These are phyloP conservation scores for Yamadazyma kanchanaburiensis DNA, from an alignment of 1,139 yeast species.

Conservation along the genomic window DNA sequence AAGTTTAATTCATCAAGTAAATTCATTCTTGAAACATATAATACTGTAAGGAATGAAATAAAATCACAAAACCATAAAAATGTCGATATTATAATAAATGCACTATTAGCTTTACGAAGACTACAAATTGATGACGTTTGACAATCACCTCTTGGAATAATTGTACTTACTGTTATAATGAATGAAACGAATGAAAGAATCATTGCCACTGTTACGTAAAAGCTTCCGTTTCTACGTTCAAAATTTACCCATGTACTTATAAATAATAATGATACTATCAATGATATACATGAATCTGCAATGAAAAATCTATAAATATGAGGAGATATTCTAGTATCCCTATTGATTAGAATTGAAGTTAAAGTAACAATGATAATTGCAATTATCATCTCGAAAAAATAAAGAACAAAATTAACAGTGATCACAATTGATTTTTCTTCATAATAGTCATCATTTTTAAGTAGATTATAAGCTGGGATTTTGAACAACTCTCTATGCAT, in stretches of 20 bases:
- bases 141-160: slow-evolving; percentile 23
- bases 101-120: slow-evolving; percentile 35
- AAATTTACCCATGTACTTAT: slow-evolving; percentile 34
- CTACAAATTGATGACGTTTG: slow-evolving; percentile 21
- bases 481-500: slow-evolving; percentile 35
- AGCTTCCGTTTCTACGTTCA: slow-evolving; percentile 42
- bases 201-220: slow-evolving; percentile 36
- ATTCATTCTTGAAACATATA: slow-evolving; percentile 39
- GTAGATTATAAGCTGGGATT: slow-evolving; percentile 10
- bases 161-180: slow-evolving; percentile 24
- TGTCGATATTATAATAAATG: slow-evolving; percentile 37
- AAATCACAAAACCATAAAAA: slow-evolving; percentile 39
- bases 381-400: slow-evolving; percentile 31
- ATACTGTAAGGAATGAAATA: slow-evolving; percentile 38
- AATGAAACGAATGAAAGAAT: slow-evolving; percentile 32
- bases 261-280: slow-evolving; percentile 33
- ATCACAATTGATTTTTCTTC: slow-evolving; percentile 19
- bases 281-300: slow-evolving; percentile 35
- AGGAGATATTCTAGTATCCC: slow-evolving; percentile 20
- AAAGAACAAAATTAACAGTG: slow-evolving; percentile 29
- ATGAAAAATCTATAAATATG: slow-evolving; percentile 37
- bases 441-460: slow-evolving; percentile 16
- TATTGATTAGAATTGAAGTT: slow-evolving; percentile 22
- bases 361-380: slow-evolving; percentile 32
- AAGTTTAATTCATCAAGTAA: slow-evolving; percentile 35